Conservation (phyloP, 2,329 filamentous ascomycete genomes). For the Arthrobotrys pseudoclavata region DNA sequence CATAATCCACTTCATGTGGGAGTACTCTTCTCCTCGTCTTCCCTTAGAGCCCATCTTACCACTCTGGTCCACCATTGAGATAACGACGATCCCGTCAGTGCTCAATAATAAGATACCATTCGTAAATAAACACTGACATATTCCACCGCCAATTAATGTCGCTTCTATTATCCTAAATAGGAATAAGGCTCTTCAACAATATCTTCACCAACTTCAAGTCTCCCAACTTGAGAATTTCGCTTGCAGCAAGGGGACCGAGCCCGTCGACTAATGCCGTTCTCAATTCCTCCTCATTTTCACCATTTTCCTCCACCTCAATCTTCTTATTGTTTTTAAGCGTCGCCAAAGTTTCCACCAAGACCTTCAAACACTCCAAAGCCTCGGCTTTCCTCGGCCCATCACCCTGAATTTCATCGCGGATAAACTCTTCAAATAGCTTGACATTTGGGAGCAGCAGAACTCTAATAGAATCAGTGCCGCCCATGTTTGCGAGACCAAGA, state of each 20-base stretch:
- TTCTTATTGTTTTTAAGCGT: slow-evolving; percentile 69
- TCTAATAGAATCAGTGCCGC: slow-evolving; percentile 76
- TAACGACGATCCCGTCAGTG: not conserved
- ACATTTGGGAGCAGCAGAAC: slow-evolving; percentile 77
- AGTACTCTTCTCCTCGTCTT: too few species aligned
- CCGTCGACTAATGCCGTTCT: slow-evolving; percentile 41
- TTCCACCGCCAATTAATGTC: not conserved
- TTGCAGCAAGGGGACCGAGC: slow-evolving; percentile 35
- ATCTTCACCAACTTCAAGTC: slow-evolving; percentile 51
- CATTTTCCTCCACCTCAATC: slow-evolving; percentile 37
- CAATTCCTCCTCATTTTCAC: slow-evolving; percentile 29
- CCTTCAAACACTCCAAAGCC: slow-evolving; percentile 73
- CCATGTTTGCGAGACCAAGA: slow-evolving; percentile 81
- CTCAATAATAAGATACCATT: not conserved
- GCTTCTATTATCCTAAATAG: slow-evolving; percentile 1
- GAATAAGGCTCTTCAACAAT: slow-evolving; percentile 39
- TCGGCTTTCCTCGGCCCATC: slow-evolving; percentile 71
- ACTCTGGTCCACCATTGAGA: not conserved
- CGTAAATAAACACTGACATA: not conserved
- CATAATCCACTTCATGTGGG: too few species aligned
- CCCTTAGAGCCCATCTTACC: too few species aligned
- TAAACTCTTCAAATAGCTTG: slow-evolving; percentile 74
- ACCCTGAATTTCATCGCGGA: slow-evolving; percentile 72
- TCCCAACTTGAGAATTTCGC: slow-evolving; percentile 44
- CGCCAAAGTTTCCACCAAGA: slow-evolving; percentile 72